phyloP scores from a whole-genome alignment of 495 filamentous ascomycete species.

The Opeltia flavorubescens region DNA sequence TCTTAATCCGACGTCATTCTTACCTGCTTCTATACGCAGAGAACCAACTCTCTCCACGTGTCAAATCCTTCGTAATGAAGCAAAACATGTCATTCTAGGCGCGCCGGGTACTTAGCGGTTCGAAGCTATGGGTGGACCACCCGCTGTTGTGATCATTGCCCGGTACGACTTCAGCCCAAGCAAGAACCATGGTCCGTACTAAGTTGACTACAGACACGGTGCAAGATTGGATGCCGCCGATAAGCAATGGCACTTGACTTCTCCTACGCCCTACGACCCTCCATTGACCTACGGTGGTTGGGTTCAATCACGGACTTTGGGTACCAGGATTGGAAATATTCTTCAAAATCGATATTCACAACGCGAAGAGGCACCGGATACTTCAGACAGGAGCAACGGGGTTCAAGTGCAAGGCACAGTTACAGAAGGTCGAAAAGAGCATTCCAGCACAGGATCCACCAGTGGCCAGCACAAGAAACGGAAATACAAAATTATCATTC shows the following conservation, averaged over 20 bases:
- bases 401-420: too few species aligned
- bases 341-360: conserved; percentile 30
- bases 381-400: not conserved
- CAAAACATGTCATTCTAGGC: too few species aligned
- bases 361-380: not conserved
- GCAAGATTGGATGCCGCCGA: conserved; percentile 86
- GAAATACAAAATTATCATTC: conserved; percentile 68
- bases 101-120: too few species aligned
- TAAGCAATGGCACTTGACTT: conserved; percentile 89
- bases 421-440: not conserved
- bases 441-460: not conserved
- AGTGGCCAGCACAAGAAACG: conserved; percentile 18
- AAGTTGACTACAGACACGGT: conserved; percentile 51
- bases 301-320: conserved; percentile 68
- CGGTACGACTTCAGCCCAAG: conserved; percentile 37
- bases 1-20: too few species aligned
- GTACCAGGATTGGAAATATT: conserved; percentile 63
- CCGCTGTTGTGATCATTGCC: conserved; percentile 64
- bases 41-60: too few species aligned
- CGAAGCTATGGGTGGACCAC: conserved; percentile 39
- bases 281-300: conserved; percentile 92
- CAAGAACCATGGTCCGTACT: not conserved
- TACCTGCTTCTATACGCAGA: too few species aligned
- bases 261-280: conserved; percentile 87
- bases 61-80: too few species aligned